Evolutionary conservation across 164 flowering plant genomes (phyloP).

Genomic region (Chloranthus sessilifolius): DNA sequence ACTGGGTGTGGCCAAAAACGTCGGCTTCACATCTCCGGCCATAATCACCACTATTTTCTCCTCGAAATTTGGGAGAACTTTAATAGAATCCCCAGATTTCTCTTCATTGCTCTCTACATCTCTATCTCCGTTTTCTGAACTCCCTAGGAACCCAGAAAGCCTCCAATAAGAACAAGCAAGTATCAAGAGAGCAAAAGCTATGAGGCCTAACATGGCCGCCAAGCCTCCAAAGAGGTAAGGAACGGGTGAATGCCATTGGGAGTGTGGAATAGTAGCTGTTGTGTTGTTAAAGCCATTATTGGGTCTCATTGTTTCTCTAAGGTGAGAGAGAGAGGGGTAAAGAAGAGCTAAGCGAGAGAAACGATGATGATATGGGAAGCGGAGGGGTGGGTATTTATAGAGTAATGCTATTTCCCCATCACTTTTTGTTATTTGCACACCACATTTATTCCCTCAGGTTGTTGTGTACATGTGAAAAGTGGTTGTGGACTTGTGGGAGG

Average conservation of each 20-base stretch:
- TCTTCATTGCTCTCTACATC: conserved; percentile 42
- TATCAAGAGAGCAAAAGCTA: conserved; percentile 74
- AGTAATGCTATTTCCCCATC: too few relatives aligned
- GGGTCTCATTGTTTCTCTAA: conserved; percentile 24
- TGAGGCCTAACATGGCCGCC: conserved; percentile 82
- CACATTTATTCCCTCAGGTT: too few relatives aligned
- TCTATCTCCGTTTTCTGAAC: conserved; percentile 23
- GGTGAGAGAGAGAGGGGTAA: conserved; percentile 5
- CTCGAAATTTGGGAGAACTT: conserved; percentile 28
- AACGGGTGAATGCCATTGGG: conserved; percentile 87
- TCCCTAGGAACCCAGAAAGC: conserved; percentile 50
- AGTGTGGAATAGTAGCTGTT: conserved; percentile 17
- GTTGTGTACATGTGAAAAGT: too few relatives aligned
- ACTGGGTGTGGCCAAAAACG: conserved; percentile 58
- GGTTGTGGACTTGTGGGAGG: too few relatives aligned
- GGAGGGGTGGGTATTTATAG: conserved; percentile 19
- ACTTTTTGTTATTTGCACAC: too few relatives aligned
- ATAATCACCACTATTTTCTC: conserved; percentile 65
- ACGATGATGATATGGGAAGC: conserved; percentile 11
- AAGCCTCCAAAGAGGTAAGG: conserved; percentile 87
- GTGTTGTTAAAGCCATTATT: conserved; percentile 9
- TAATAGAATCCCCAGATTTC: conserved; percentile 19
- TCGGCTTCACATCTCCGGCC: conserved; percentile 69
- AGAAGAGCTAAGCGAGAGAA: conserved; percentile 3
- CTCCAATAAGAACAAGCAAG: conserved; percentile 87